Conservation (phyloP, 2,329 filamentous ascomycete species). For the Furcasterigmium sp. region DNA sequence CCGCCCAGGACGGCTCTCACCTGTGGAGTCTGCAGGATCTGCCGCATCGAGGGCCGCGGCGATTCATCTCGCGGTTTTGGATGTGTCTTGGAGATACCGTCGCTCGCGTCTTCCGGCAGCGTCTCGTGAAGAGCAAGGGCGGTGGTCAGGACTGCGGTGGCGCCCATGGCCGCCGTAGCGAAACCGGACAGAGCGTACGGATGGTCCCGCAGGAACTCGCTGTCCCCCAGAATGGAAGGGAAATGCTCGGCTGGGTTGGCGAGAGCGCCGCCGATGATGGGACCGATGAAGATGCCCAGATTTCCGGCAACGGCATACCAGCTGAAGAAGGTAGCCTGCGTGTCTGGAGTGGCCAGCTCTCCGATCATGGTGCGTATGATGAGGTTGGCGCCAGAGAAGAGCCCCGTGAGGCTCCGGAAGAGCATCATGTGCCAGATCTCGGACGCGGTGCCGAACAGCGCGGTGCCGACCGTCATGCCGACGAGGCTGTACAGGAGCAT, state of each 20-base stretch:
- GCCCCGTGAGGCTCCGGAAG: constrained; percentile 64
- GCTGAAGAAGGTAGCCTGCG: constrained; percentile 68
- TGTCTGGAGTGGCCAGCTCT: constrained; percentile 64
- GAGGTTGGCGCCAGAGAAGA: constrained; percentile 70
- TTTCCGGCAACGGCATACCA: constrained; percentile 74
- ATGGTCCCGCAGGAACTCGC: constrained; percentile 55
- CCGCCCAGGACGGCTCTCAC: constrained; percentile 61
- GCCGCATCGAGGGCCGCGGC: constrained; percentile 4
- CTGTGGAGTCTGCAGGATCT: constrained; percentile 56
- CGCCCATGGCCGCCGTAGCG: no score
- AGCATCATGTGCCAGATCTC: constrained; percentile 70
- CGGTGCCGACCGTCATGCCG: constrained; percentile 56
- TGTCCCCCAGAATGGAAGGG: constrained; percentile 46
- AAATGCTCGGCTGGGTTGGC: constrained; percentile 64
- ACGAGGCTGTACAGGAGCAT: constrained; percentile 62
- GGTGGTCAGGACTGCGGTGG: no score
- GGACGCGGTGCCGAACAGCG: constrained; percentile 63
- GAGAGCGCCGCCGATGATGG: constrained; percentile 63
- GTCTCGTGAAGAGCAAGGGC: no score
- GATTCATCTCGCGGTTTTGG: not conserved
- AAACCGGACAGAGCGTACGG: constrained; percentile 63
- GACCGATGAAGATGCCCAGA: constrained; percentile 68
- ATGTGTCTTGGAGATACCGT: constrained; percentile 5
- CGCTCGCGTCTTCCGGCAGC: constrained; percentile 22
- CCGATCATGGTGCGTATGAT: constrained; percentile 73